Base-by-base conservation (phyloP, 1,284 basidiomycete genomes). In the Phellopilus nigrolimitatus region DNA sequence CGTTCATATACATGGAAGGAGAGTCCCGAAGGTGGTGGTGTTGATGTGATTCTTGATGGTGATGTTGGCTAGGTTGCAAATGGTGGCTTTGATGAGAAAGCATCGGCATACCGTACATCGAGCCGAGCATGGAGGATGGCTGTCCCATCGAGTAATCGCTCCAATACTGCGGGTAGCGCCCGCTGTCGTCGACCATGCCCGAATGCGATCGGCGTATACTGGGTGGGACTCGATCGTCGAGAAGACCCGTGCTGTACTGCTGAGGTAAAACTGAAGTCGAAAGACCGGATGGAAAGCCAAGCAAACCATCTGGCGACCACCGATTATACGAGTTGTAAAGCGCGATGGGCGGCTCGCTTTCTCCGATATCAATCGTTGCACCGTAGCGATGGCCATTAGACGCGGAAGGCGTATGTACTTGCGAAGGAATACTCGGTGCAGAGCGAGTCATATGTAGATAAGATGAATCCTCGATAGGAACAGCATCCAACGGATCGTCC, bases 241-340 rank as follows among this genome's bases (percentile, higher is more conserved):
- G 68, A 46, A 85, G 67, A 1, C 82, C 83, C 2, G 82, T 84
- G 65, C 81, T 84, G 62, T 85, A 88, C 59, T 82, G 69, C 57
- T 84, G 84, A 1, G 82, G 80, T 40, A 84, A 69, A 36, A 81
- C 80, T 1, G 80, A 80, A 19, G 83, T 84, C 38, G 81, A 79
- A 45, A 84, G 59, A 34, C 73, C 70, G 10, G 70, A 68, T 10
- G 71, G 65, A 54, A 72, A 75, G 27, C 67, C 64, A 36, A 68
- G 57, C 5, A 61, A 55, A 40, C 62, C 60, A 12, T 75, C 74
- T 33, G 69, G 57, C 1, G 73, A 60, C 80, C 80, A 83, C 9
- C 77, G 69, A 51, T 79, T 74, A 55, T 74, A 78, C 30, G 75
- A 63, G 27, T 33, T 41, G 38, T 39, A 55, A 13, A 41, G 34